These are phyloP conservation scores for Asclepias syriaca DNA, from an alignment of 257 asterid species.

Conservation along the genomic window DNA sequence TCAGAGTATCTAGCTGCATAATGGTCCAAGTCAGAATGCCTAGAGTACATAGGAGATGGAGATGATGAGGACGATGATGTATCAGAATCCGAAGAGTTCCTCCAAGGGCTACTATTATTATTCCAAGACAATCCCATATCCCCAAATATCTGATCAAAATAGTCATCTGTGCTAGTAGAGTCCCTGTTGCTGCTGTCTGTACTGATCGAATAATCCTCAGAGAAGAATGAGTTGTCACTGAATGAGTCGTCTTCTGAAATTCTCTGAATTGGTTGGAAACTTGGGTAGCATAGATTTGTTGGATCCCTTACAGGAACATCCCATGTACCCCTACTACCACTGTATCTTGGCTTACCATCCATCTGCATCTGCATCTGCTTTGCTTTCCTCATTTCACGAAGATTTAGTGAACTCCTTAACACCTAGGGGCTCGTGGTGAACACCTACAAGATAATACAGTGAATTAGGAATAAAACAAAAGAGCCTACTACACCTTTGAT, in stretches of 20 bases:
- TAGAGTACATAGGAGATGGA: constrained; percentile 40
- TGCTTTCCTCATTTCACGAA: constrained; percentile 37
- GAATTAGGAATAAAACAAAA: constrained; percentile 13
- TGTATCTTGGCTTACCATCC: constrained; percentile 29
- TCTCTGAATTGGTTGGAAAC: constrained; percentile 16
- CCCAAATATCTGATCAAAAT: constrained; percentile 35
- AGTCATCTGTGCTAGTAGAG: constrained; percentile 48
- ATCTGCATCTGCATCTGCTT: constrained; percentile 17
- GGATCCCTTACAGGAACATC: constrained; percentile 22
- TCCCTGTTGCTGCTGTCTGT: constrained; percentile 61
- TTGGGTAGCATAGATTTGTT: constrained; percentile 15
- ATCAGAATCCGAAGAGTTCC: constrained; percentile 56
- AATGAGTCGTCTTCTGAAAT: constrained; percentile 33
- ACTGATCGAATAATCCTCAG: constrained; percentile 57
- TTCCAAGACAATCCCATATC: constrained; percentile 32
- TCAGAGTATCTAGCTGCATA: constrained; percentile 29
- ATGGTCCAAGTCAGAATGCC: constrained; percentile 43
- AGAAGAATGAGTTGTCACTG: constrained; percentile 56
- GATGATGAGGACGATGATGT: constrained; percentile 59
- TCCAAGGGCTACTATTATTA: constrained; percentile 20
- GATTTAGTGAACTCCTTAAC: constrained; percentile 32
- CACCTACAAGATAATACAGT: constrained; percentile 40
- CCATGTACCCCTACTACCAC: constrained; percentile 30
- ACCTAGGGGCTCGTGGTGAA: constrained; percentile 80
- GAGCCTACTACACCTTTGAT: background rate